Conservation (phyloP, 306 rosid species). For the Cucumis sativus region Cucumber_9930_V3 NC_026659.2:24742001-24742500, state of each 20-base stretch:
- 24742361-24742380: slow-evolving; percentile 70
- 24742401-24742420: neutral
- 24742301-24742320: neutral
- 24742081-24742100: slow-evolving; percentile 23
- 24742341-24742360: slow-evolving; percentile 61
- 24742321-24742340: slow-evolving; percentile 83
- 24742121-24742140: slow-evolving; percentile 49
- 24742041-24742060: slow-evolving; percentile 31
- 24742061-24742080: slow-evolving; percentile 20
- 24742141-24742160: slow-evolving; percentile 78
- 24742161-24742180: slow-evolving; percentile 69
- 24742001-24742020: slow-evolving; percentile 41
- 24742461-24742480: slow-evolving; percentile 53
- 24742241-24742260: neutral
- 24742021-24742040: slow-evolving; percentile 22
- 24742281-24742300: neutral
- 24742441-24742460: neutral
- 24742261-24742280: neutral
- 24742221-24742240: neutral
- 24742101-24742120: slow-evolving; percentile 20
- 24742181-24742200: slow-evolving; percentile 55
- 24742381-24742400: slow-evolving; percentile 55
- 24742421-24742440: neutral
- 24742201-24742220: neutral
- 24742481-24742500: slow-evolving; percentile 75